These are phyloP conservation scores for Cyclotella cryptica DNA, from an alignment of 108 stramenopile genomes.

Conservation along the genomic window DNA sequence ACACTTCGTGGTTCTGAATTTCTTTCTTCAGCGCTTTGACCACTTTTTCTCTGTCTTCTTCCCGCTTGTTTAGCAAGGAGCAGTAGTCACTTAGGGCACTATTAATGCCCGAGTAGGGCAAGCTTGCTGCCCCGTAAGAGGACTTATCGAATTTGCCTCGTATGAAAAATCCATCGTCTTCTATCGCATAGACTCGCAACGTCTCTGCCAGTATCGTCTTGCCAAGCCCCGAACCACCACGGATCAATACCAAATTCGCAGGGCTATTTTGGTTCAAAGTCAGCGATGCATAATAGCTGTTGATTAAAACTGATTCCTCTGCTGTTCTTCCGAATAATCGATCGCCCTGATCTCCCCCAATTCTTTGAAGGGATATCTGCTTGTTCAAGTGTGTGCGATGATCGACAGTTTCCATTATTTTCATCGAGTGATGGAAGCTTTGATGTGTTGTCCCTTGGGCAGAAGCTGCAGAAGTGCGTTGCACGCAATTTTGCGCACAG, in stretches of 20 bases:
- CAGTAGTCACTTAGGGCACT: conserved; percentile 17
- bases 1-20: neutral
- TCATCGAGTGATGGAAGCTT: no score
- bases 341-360: conserved; percentile 1
- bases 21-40: neutral
- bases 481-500: no score
- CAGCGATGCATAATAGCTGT: conserved; percentile 22
- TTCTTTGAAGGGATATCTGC: neutral
- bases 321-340: conserved; percentile 10
- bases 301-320: conserved; percentile 25
- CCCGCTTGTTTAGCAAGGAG: neutral
- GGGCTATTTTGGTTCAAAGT: conserved; percentile 6
- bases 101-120: conserved; percentile 14
- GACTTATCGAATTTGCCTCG: conserved; percentile 23
- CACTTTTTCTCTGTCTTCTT: neutral
- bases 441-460: no score
- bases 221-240: conserved; percentile 17
- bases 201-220: conserved; percentile 16
- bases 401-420: no score
- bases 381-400: neutral
- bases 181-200: neutral
- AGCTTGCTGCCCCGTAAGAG: neutral
- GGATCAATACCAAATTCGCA: neutral
- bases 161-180: conserved; percentile 31
- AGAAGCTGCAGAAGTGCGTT: no score